phyloP scores from a whole-genome alignment of 768 basidiomycete species.

The Mycena indigotica region DNA sequence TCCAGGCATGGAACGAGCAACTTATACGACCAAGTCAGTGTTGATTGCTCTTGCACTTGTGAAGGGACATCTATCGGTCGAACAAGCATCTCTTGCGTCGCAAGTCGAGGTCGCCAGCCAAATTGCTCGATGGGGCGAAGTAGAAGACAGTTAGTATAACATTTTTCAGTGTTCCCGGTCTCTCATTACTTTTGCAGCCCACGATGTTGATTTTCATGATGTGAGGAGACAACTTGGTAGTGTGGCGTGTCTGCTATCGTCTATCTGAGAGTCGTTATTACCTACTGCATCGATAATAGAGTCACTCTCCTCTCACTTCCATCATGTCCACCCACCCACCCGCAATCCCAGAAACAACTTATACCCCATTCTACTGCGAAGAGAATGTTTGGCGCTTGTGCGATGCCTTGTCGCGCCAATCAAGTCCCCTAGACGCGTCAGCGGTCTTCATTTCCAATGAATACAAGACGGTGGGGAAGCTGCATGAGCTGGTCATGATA shows the following conservation, averaged over 20 bases:
- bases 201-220: slow-evolving; percentile 97
- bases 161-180: slow-evolving; percentile 3
- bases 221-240: slow-evolving; percentile 84
- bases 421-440: slow-evolving; percentile 49
- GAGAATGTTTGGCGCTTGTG: slow-evolving; percentile 71
- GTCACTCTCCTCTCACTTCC: not conserved
- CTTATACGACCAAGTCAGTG: slow-evolving; percentile 88
- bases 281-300: not conserved
- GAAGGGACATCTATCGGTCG: slow-evolving; percentile 71
- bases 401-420: slow-evolving; percentile 39
- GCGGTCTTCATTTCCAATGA: slow-evolving; percentile 69
- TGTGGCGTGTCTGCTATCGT: slow-evolving; percentile 62
- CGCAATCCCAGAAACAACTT: slow-evolving; percentile 43
- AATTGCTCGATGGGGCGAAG: slow-evolving; percentile 98
- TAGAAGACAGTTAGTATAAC: slow-evolving; percentile 87
- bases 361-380: slow-evolving; percentile 70
- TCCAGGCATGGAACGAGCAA: slow-evolving; percentile 87
- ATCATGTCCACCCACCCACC: slow-evolving; percentile 23
- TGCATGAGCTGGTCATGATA: not conserved
- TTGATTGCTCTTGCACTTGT: slow-evolving; percentile 85
- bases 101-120: slow-evolving; percentile 95
- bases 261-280: slow-evolving; percentile 24
- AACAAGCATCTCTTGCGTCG: slow-evolving; percentile 82
- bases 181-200: slow-evolving; percentile 56
- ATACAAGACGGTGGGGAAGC: slow-evolving; percentile 56